phyloP scores from a whole-genome alignment of 306 rosid species.

The Malus domestica region DNA sequence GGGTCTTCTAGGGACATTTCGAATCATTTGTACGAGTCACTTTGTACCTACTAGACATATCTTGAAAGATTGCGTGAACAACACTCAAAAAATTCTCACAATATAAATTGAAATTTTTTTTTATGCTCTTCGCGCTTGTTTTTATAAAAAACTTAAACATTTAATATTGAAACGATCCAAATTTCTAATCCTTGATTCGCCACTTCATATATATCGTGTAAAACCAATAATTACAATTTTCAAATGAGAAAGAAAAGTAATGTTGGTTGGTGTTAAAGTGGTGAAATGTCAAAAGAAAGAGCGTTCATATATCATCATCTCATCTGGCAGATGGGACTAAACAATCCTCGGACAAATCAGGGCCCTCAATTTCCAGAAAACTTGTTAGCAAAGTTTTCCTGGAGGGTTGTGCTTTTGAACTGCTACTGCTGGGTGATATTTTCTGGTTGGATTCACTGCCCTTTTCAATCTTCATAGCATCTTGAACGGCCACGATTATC shows the following conservation, averaged over 20 bases:
- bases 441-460: constrained; percentile 41
- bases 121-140: too few species aligned
- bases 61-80: too few species aligned
- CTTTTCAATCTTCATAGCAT: constrained; percentile 67
- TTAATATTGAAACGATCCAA: too few species aligned
- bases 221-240: neutral
- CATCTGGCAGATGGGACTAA: constrained; percentile 77
- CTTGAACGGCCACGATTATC: constrained; percentile 80
- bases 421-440: constrained; percentile 34
- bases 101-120: too few species aligned
- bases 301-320: neutral
- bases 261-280: neutral
- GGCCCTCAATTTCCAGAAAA: constrained; percentile 88
- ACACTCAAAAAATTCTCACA: too few species aligned
- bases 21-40: too few species aligned
- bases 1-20: accelerated
- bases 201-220: neutral
- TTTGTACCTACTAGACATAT: too few species aligned
- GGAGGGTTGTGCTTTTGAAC: constrained; percentile 59
- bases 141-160: too few species aligned
- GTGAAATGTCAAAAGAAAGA: constrained; percentile 4
- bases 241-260: neutral
- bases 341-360: constrained; percentile 56
- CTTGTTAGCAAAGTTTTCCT: constrained; percentile 85
- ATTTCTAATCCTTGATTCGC: too few species aligned